Percentiles rank a stretch among this genome's conserved stretches.
Conservation (phyloP, 2,329 filamentous ascomycete species). For the Fusarium continuum region DNA sequence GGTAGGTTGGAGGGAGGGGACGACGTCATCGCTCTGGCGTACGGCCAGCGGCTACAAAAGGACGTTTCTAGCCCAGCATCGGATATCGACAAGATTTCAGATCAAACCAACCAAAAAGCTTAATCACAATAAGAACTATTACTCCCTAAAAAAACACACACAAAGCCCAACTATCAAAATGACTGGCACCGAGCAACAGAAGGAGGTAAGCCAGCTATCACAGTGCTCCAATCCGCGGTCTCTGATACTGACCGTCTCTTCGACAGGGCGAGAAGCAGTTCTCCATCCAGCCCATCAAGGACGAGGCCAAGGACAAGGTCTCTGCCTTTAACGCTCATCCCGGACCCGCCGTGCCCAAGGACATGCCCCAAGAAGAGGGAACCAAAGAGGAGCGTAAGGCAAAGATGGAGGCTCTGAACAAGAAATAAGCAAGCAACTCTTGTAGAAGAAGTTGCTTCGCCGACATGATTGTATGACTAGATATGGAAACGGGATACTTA, state of each 20-base stretch:
- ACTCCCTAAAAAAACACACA: not conserved
- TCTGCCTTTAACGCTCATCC: slow-evolving; percentile 64
- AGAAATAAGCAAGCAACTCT: slow-evolving; percentile 46
- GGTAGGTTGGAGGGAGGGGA: slow-evolving; percentile 27
- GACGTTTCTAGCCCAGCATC: slow-evolving; percentile 10
- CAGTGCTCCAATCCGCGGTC: not conserved
- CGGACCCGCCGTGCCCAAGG: slow-evolving; percentile 65
- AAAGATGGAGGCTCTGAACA: slow-evolving; percentile 73
- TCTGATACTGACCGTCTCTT: slow-evolving; percentile 11
- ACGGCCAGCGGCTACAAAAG: slow-evolving; percentile 38
- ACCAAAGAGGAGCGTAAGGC: slow-evolving; percentile 74
- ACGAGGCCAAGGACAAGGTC: slow-evolving; percentile 57
- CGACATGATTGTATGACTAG: slow-evolving; percentile 37
- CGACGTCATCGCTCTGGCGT: slow-evolving; percentile 43
- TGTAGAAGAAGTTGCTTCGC: not conserved
- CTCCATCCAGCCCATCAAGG: slow-evolving; percentile 56
- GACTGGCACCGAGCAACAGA: slow-evolving; percentile 46
- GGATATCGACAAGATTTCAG: not conserved
- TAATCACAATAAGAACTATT: not conserved
- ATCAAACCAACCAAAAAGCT: slow-evolving; percentile 9
- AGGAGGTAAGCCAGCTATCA: slow-evolving; percentile 39
- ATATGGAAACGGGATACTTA: slow-evolving; percentile 12
- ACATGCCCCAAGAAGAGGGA: slow-evolving; percentile 65
- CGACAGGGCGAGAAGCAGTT: slow-evolving; percentile 55
- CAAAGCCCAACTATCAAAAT: slow-evolving; percentile 36